Evolutionary conservation across 1,284 basidiomycete species (phyloP).

Genomic region (Ceratobasidium sp.): DNA sequence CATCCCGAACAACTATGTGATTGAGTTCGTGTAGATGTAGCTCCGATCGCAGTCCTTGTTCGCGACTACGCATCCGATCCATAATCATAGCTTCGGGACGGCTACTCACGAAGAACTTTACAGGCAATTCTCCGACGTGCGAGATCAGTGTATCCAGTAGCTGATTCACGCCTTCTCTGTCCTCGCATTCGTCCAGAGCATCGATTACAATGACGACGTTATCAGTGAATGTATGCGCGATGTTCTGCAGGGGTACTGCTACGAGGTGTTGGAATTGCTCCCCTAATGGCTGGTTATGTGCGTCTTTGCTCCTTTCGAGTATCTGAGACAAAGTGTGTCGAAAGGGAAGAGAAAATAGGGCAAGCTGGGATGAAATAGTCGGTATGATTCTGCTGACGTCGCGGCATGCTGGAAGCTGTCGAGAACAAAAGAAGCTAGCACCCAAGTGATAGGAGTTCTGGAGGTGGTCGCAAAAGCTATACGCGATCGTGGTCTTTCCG

Average conservation of each 20-base stretch:
- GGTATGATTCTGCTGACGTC: no score
- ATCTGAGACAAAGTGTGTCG: not conserved
- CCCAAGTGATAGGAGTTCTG: no score
- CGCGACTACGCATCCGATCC: no score
- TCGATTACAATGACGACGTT: not conserved
- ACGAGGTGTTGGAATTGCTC: not conserved
- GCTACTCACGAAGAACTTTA: not conserved
- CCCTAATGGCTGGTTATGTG: not conserved
- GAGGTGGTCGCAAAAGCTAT: no score
- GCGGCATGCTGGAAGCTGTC: no score
- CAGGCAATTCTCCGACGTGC: not conserved
- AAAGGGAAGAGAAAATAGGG: not conserved
- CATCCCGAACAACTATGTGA: no score
- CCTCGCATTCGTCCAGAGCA: not conserved
- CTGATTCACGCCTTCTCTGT: not conserved
- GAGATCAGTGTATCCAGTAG: not conserved
- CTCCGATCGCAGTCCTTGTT: conserved; percentile 7
- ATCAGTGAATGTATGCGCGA: not conserved
- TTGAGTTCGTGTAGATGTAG: no score
- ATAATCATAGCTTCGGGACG: not conserved
- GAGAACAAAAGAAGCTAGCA: no score
- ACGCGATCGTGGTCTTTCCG: no score
- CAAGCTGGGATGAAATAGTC: no score
- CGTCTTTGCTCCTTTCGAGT: not conserved
- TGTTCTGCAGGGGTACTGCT: not conserved